phyloP scores from a whole-genome alignment of 202 grass and related monocot species.

The Brachypodium distachyon region DNA sequence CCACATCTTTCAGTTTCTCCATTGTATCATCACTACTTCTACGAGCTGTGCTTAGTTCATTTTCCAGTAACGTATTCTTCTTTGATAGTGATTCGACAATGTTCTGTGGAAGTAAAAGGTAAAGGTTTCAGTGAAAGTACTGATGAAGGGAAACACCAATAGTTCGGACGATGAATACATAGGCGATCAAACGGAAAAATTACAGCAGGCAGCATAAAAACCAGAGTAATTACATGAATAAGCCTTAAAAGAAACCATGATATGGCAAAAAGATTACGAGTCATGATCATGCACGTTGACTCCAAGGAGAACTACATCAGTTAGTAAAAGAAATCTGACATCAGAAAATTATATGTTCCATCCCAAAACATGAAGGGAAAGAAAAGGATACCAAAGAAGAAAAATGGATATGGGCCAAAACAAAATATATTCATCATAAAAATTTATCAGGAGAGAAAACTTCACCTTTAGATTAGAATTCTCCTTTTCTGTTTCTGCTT shows the following conservation, averaged over 20 bases:
- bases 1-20: conserved; percentile 69
- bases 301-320: background rate
- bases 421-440: background rate
- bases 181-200: background rate
- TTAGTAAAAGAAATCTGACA: background rate
- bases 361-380: background rate
- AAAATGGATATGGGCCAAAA: background rate
- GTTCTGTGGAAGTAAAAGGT: conserved; percentile 40
- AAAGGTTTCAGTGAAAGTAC: background rate
- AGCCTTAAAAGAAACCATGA: background rate
- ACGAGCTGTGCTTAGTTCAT: conserved; percentile 52
- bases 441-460: conserved; percentile 7
- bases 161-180: too few relatives aligned
- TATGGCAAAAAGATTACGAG: background rate
- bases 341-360: background rate
- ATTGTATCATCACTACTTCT: conserved; percentile 69
- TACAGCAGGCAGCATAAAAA: background rate
- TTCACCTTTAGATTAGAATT: conserved; percentile 73
- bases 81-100: conserved; percentile 62
- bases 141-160: background rate
- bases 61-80: conserved; percentile 64
- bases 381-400: background rate
- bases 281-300: conserved; percentile 1
- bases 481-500: conserved; percentile 55
- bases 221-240: background rate